Percentiles rank a stretch among this genome's conserved stretches.
phyloP scores from a whole-genome alignment of 495 filamentous ascomycete genomes.

The Polyplosphaeria fusca region DNA sequence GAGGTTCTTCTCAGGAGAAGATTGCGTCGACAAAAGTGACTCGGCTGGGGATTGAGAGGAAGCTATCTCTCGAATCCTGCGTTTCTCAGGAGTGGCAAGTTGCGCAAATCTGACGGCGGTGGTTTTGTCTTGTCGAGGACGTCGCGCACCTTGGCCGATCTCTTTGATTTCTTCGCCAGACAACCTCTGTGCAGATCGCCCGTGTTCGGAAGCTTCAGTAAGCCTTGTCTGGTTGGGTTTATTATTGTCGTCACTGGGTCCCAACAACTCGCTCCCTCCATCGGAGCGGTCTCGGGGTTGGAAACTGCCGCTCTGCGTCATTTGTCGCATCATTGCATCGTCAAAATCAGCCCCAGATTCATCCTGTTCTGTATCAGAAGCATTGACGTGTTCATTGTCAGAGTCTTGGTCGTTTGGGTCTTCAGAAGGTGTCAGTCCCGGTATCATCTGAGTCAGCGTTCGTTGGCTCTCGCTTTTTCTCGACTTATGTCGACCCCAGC shows the following conservation, averaged over 20 bases:
- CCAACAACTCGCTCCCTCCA: no score
- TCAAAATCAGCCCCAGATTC: conserved; percentile 7
- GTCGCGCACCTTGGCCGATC: no score
- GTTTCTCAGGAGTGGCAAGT: conserved; percentile 31
- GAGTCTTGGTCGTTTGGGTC: no score
- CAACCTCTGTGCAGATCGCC: no score
- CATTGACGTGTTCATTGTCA: no score
- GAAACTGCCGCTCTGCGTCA: no score
- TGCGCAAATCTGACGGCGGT: conserved; percentile 13
- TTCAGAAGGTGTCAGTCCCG: conserved; percentile 10
- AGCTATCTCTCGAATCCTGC: conserved; percentile 35
- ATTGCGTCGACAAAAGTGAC: conserved; percentile 36
- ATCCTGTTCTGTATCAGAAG: conserved; percentile 5
- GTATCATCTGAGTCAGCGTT: conserved; percentile 32
- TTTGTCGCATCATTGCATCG: no score
- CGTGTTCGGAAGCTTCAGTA: no score
- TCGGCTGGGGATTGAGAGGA: conserved; percentile 45
- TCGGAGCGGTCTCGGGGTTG: no score
- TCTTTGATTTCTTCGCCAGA: no score
- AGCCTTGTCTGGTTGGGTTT: no score
- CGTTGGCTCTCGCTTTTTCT: conserved; percentile 13
- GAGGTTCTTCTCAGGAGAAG: not conserved
- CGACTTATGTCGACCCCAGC: conserved; percentile 2
- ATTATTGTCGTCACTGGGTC: no score
- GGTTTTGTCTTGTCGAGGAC: not conserved